Percentiles rank a stretch among this genome's conserved stretches.
phyloP scores from a whole-genome alignment of 805 yeast species.

The Yarrowia sp. region DNA sequence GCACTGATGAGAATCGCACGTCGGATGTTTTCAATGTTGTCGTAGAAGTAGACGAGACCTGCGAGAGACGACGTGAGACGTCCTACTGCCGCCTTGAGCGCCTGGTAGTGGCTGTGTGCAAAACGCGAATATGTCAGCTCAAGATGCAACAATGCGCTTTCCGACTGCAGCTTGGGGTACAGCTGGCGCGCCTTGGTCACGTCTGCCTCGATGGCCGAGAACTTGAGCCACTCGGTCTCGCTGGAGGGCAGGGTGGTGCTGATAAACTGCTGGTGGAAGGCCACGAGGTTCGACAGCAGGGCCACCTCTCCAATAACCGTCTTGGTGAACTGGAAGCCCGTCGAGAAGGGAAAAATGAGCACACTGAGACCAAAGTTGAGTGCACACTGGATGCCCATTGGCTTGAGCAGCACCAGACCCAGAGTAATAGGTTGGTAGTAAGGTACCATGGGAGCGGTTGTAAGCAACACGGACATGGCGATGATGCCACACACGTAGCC shows the following conservation, averaged over 20 bases:
- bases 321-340: not conserved
- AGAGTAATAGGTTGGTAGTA: not conserved
- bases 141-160: conserved; percentile 31
- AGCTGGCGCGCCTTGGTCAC: not conserved
- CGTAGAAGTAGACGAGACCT: not conserved
- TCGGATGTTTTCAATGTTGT: not conserved
- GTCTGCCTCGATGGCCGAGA: not conserved
- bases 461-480: not conserved
- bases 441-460: not conserved
- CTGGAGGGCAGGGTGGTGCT: not conserved
- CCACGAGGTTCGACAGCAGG: not conserved
- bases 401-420: not conserved
- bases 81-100: not conserved
- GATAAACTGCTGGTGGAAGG: not conserved
- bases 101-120: not conserved
- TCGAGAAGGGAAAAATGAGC: not conserved
- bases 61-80: not conserved
- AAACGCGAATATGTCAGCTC: not conserved
- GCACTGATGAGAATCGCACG: not conserved
- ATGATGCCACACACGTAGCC: conserved; percentile 1
- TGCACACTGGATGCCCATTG: not conserved
- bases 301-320: not conserved
- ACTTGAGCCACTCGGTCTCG: not conserved
- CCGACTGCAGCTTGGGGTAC: conserved; percentile 31
- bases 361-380: not conserved